phyloP scores from a whole-genome alignment of 2,329 filamentous ascomycete genomes.

The Microsporum audouinii region DNA sequence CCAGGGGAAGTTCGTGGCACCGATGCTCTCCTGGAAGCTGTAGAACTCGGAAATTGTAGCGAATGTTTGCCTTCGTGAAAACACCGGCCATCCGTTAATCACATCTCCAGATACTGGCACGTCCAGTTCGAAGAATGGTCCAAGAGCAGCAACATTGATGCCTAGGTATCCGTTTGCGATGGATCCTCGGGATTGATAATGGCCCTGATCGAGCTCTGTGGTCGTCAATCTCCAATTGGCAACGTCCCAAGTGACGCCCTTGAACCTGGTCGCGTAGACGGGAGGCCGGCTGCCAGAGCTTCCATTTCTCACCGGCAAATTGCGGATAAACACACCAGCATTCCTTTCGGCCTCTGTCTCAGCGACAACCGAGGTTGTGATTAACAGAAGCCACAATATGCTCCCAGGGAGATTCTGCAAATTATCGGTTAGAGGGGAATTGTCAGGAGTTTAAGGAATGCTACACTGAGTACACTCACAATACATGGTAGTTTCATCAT shows the following conservation, averaged over 20 bases:
- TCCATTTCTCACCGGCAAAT: slow-evolving; percentile 4
- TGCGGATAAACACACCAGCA: slow-evolving; percentile 7
- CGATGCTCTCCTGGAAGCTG: slow-evolving; percentile 47
- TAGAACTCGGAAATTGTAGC: slow-evolving; percentile 58
- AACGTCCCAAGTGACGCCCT: slow-evolving; percentile 48
- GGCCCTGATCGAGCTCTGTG: slow-evolving; percentile 43
- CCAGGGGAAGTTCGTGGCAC: slow-evolving; percentile 56
- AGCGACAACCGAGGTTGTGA: neutral
- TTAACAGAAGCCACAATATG: slow-evolving; percentile 6
- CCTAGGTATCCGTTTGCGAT: slow-evolving; percentile 55
- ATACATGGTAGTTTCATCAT: neutral
- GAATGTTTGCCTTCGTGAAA: slow-evolving; percentile 51
- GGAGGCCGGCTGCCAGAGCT: neutral
- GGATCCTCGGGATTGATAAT: slow-evolving; percentile 50
- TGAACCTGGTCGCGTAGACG: slow-evolving; percentile 40
- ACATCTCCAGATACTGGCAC: slow-evolving; percentile 39
- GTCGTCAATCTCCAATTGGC: slow-evolving; percentile 46
- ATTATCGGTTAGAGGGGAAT: neutral
- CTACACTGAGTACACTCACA: neutral
- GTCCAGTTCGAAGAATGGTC: slow-evolving; percentile 53
- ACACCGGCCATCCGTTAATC: slow-evolving; percentile 58
- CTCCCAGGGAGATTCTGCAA: neutral
- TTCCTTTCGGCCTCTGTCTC: slow-evolving; percentile 5
- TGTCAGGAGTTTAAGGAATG: neutral
- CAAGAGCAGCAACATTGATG: slow-evolving; percentile 51